These are phyloP conservation scores for Blastocystis sp. DNA, from an alignment of 352 stramenopile species.

Conservation along the genomic window DNA sequence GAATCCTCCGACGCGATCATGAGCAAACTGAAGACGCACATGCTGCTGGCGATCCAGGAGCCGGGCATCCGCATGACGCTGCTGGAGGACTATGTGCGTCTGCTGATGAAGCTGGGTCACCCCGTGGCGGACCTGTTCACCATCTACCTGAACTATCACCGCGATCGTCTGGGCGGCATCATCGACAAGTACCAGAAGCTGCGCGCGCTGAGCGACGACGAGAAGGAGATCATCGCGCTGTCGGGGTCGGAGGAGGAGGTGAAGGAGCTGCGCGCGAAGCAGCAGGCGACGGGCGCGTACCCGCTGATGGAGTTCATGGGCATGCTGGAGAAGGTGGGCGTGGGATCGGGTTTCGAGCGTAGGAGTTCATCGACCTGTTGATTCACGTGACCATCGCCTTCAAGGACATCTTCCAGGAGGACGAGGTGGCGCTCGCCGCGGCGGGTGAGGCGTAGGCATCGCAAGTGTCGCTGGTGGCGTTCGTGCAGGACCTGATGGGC, in stretches of 20 bases:
- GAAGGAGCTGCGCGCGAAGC: constrained; percentile 20
- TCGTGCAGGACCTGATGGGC: constrained; percentile 20
- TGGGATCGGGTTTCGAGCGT: neutral
- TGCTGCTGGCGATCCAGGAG: constrained; percentile 70
- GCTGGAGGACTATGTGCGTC: constrained; percentile 46
- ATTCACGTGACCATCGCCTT: constrained; percentile 39
- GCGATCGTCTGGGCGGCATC: neutral
- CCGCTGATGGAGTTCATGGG: constrained; percentile 51
- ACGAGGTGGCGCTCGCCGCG: neutral
- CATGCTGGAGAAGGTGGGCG: constrained; percentile 37
- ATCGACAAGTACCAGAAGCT: constrained; percentile 63
- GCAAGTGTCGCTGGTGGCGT: constrained; percentile 38
- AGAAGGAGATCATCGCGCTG: constrained; percentile 63
- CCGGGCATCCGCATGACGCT: constrained; percentile 9
- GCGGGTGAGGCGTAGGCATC: neutral
- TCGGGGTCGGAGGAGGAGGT: constrained; percentile 32
- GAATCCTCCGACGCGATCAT: constrained; percentile 82
- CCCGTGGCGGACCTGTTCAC: constrained; percentile 19
- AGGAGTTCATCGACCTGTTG: constrained; percentile 56
- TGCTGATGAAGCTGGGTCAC: constrained; percentile 49
- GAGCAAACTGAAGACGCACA: constrained; percentile 76
- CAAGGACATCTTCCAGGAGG: constrained; percentile 51
- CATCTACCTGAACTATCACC: constrained; percentile 50
- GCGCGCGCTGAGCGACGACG: constrained; percentile 19
- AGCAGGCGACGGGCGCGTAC: constrained; percentile 34